Percentiles rank a stretch among this genome's conserved stretches.
Evolutionary conservation across 345 rosid species (phyloP).

Genomic region (Orychophragmus violaceus): DNA sequence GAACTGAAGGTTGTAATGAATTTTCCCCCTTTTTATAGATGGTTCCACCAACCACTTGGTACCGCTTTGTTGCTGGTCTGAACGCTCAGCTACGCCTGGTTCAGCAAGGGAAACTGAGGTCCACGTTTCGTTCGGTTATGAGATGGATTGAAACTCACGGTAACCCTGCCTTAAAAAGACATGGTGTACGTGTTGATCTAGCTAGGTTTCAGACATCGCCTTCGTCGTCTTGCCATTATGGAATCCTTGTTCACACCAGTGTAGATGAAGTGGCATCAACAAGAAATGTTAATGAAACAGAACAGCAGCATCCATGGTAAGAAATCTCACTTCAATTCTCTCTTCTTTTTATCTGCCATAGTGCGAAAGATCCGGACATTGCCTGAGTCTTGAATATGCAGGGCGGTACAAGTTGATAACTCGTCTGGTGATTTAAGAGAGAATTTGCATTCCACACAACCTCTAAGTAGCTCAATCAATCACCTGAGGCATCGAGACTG

Average conservation of each 20-base stretch:
- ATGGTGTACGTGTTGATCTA: slow-evolving; percentile 58
- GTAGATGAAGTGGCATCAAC: slow-evolving; percentile 30
- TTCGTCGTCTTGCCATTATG: slow-evolving; percentile 74
- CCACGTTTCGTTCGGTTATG: slow-evolving; percentile 57
- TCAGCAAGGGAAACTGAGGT: slow-evolving; percentile 55
- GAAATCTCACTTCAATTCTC: not conserved
- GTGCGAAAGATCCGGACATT: not conserved
- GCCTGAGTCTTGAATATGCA: slow-evolving; percentile 33
- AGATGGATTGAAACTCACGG: slow-evolving; percentile 96
- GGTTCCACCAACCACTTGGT: slow-evolving; percentile 90
- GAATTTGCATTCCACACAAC: slow-evolving; percentile 14
- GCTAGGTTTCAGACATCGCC: slow-evolving; percentile 85
- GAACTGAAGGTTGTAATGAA: not conserved
- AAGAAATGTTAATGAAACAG: slow-evolving; percentile 36
- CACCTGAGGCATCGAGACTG: slow-evolving; percentile 31
- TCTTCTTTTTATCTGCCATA: not conserved
- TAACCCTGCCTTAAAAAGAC: slow-evolving; percentile 61
- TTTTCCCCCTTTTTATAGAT: slow-evolving; percentile 37
- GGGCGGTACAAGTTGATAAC: slow-evolving; percentile 24
- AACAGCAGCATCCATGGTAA: slow-evolving; percentile 45
- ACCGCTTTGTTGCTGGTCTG: slow-evolving; percentile 86
- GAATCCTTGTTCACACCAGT: slow-evolving; percentile 47
- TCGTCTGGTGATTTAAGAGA: slow-evolving; percentile 31
- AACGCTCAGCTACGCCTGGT: slow-evolving; percentile 87
- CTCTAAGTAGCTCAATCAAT: slow-evolving; percentile 12